Evolutionary conservation across 305 asterid genomes (phyloP).

Genomic region (Fraxinus albicans): DNA sequence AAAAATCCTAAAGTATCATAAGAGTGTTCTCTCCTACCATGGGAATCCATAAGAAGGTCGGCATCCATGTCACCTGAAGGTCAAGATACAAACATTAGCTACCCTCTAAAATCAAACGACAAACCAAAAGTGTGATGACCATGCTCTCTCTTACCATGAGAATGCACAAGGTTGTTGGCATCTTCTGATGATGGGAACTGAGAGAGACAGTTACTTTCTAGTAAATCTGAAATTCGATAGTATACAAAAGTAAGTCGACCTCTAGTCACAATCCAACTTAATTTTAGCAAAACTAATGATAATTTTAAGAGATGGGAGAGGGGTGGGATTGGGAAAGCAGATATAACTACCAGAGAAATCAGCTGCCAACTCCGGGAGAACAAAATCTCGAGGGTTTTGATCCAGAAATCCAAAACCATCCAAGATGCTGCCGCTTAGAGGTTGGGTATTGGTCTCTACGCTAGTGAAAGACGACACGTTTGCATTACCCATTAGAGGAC

Average conservation of each 20-base stretch:
- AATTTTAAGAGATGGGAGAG: background rate
- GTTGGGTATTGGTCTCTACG: constrained; percentile 66
- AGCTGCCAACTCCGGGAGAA: constrained; percentile 56
- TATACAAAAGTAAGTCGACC: background rate
- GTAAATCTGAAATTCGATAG: background rate
- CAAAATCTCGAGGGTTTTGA: constrained; percentile 50
- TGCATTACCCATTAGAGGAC: constrained; percentile 62
- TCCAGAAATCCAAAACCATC: constrained; percentile 68
- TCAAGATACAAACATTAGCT: constrained; percentile 4
- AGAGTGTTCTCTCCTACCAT: background rate
- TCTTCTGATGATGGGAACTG: background rate
- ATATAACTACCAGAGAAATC: constrained; percentile 60
- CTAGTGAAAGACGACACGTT: constrained; percentile 70
- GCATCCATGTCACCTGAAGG: constrained; percentile 33
- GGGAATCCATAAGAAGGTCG: background rate
- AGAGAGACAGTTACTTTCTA: background rate
- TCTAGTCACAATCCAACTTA: background rate
- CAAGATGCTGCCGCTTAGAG: constrained; percentile 53
- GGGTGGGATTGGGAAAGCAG: constrained; percentile 16
- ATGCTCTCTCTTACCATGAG: background rate
- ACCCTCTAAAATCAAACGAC: background rate
- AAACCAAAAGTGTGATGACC: background rate
- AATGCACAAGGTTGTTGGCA: background rate
- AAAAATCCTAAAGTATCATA: background rate
- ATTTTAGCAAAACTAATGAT: background rate